Conservation (phyloP, 129 eudicot species). For the Helianthus tuberosus region DNA sequence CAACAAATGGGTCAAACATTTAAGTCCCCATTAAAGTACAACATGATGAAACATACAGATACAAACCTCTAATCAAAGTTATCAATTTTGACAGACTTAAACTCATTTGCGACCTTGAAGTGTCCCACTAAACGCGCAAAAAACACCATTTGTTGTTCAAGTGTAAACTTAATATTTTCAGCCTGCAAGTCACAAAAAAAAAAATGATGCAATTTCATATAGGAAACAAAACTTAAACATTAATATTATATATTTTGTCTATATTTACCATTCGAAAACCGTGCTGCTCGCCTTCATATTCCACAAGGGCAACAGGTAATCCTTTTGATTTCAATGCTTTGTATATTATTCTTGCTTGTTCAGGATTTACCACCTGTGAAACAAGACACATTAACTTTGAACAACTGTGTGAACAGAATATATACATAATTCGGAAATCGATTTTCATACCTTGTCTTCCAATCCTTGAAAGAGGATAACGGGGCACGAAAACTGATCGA, state of each 20-base stretch:
- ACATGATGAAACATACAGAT: background rate
- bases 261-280: constrained; percentile 47
- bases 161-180: constrained; percentile 50
- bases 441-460: constrained; percentile 47
- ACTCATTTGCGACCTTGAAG: constrained; percentile 40
- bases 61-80: constrained; percentile 37
- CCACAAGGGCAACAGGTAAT: constrained; percentile 49
- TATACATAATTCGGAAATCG: background rate
- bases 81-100: constrained; percentile 35
- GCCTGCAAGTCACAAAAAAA: constrained; percentile 44
- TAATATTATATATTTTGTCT: background rate
- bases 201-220: background rate
- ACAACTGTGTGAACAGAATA: background rate
- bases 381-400: background rate
- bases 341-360: constrained; percentile 49
- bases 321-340: constrained; percentile 53
- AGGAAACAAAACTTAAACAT: background rate
- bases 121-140: constrained; percentile 56
- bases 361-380: constrained; percentile 47
- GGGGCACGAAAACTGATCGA: constrained; percentile 50
- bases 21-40: background rate
- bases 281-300: constrained; percentile 58
- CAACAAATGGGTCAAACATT: constrained; percentile 1
- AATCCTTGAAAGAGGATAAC: constrained; percentile 57
- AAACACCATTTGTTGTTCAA: constrained; percentile 63